These are phyloP conservation scores for Ceratocystis cacaofunesta DNA, from an alignment of 2,329 filamentous ascomycete genomes.

Conservation along the genomic window DNA sequence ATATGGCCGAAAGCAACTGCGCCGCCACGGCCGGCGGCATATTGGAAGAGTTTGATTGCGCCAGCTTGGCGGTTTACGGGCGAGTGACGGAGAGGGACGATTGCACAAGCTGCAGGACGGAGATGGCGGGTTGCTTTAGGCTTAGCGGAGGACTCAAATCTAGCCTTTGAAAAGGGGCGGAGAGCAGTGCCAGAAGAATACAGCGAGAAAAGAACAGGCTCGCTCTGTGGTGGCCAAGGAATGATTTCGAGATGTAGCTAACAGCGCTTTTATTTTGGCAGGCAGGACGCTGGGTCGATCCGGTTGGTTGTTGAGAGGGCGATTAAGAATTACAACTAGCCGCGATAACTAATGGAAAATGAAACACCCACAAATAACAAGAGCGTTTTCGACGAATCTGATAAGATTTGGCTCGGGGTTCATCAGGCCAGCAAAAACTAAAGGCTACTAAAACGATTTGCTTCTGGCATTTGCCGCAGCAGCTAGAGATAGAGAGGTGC, in stretches of 20 bases:
- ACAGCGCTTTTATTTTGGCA: background rate
- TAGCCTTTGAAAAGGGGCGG: background rate
- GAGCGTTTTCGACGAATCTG: background rate
- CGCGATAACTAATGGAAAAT: background rate
- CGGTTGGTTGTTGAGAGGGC: background rate
- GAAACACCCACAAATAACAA: background rate
- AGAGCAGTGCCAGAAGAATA: background rate
- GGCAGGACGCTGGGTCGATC: background rate
- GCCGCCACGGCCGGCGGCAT: conserved; percentile 13
- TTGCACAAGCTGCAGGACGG: background rate
- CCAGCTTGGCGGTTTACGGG: conserved; percentile 3
- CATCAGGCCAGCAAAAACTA: background rate
- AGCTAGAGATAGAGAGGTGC: background rate
- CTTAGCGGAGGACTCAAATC: background rate
- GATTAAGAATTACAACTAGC: background rate
- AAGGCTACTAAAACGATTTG: too few species aligned
- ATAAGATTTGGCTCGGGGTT: background rate
- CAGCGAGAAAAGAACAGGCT: background rate
- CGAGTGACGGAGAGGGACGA: background rate
- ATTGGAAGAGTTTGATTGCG: conserved; percentile 9
- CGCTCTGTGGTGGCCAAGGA: background rate
- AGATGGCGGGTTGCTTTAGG: background rate
- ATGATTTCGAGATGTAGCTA: background rate
- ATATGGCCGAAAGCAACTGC: conserved; percentile 16
- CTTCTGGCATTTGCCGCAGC: too few species aligned